Conservation (phyloP, 495 filamentous ascomycete genomes). For the Friedmanniomyces endolithicus region DNA sequence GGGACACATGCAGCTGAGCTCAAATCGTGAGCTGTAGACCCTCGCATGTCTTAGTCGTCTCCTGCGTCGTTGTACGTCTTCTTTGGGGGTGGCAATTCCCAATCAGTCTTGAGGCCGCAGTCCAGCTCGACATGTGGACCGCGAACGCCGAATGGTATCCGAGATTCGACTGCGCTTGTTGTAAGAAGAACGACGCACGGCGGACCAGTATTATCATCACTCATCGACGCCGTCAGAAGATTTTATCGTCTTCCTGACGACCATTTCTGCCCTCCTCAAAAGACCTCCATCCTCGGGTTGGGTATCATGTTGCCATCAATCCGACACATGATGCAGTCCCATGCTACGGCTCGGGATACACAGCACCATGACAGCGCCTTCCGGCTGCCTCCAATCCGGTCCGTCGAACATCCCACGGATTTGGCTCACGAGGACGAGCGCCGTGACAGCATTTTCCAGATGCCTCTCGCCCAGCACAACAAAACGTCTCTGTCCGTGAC, state of each 20-base stretch:
- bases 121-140: too few species aligned
- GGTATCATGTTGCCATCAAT: not conserved
- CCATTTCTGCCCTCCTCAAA: not conserved
- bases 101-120: not conserved
- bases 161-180: too few species aligned
- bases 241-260: not conserved
- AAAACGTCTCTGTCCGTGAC: not conserved
- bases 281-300: not conserved
- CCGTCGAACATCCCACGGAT: not conserved
- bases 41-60: not conserved
- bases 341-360: not conserved
- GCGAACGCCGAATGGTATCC: too few species aligned
- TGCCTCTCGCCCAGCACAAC: not conserved
- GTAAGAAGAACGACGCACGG: too few species aligned
- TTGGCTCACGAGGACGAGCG: not conserved
- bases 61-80: not conserved
- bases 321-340: not conserved
- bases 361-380: not conserved
- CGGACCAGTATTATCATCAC: too few species aligned
- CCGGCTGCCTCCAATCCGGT: not conserved
- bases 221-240: not conserved
- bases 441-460: not conserved
- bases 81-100: not conserved
- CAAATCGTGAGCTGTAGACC: not conserved
- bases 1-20: not conserved